Percentiles rank a stretch among this genome's conserved stretches.
These are phyloP conservation scores for Coriolopsis trogii DNA, from an alignment of 1,284 basidiomycete genomes.

Conservation along the genomic window DNA sequence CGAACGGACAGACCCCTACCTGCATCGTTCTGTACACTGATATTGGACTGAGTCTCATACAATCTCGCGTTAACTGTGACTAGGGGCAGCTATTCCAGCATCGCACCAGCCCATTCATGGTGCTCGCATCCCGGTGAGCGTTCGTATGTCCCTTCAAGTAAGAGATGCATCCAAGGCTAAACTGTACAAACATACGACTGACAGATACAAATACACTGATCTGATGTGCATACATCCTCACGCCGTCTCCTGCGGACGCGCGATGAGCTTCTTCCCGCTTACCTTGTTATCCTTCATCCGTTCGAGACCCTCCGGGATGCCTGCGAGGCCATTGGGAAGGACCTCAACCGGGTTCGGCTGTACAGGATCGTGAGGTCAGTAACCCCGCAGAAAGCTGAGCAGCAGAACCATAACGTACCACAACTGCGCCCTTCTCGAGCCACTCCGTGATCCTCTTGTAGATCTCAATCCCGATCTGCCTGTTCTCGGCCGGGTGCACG, in stretches of 20 bases:
- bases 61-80: too few species aligned
- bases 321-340: constrained; percentile 48
- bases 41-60: too few species aligned
- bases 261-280: constrained; percentile 54
- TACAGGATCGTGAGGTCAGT: background rate
- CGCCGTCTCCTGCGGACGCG: constrained; percentile 49
- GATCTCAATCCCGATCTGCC: constrained; percentile 11
- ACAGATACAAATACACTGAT: too few species aligned
- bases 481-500: constrained; percentile 1
- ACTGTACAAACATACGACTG: too few species aligned
- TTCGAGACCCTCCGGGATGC: constrained; percentile 46
- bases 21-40: too few species aligned
- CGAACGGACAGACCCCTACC: too few species aligned
- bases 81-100: too few species aligned
- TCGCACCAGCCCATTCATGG: too few species aligned
- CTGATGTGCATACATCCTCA: too few species aligned
- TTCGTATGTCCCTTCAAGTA: too few species aligned
- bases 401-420: constrained; percentile 35
- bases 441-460: constrained; percentile 15
- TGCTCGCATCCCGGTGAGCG: too few species aligned
- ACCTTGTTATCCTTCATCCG: constrained; percentile 44
- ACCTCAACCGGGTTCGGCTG: constrained; percentile 35
- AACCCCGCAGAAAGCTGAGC: background rate
- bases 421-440: constrained; percentile 4
- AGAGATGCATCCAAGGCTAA: too few species aligned